These are phyloP conservation scores for Sherardia arvensis DNA, from an alignment of 257 asterid genomes.

Conservation along the genomic window DNA sequence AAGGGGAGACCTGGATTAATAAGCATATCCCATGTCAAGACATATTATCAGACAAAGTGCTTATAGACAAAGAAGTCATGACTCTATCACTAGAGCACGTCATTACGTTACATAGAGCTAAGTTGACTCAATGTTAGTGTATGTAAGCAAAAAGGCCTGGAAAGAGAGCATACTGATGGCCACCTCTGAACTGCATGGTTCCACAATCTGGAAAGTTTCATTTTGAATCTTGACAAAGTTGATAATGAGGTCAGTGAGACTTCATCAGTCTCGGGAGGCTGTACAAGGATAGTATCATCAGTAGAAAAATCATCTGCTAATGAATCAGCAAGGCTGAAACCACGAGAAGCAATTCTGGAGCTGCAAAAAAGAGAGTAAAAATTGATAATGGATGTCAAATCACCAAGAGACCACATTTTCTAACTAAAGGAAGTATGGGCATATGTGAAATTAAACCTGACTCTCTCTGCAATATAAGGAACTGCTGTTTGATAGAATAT, in stretches of 20 bases:
- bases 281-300: conserved; percentile 29
- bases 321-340: conserved; percentile 59
- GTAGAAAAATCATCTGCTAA: conserved; percentile 36
- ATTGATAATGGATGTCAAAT: conserved; percentile 8
- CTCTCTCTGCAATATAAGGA: conserved; percentile 90
- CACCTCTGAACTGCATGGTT: conserved; percentile 60
- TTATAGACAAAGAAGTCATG: not conserved
- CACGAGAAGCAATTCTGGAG: conserved; percentile 78
- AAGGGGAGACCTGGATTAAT: conserved; percentile 59
- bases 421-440: not conserved
- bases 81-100: not conserved
- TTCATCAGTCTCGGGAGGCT: conserved; percentile 31
- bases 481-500: conserved; percentile 85
- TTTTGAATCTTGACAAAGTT: conserved; percentile 57
- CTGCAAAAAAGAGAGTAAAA: conserved; percentile 32
- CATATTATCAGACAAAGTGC: conserved; percentile 10
- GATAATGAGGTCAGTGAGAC: conserved; percentile 34
- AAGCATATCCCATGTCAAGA: not conserved
- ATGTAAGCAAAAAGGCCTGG: conserved; percentile 12
- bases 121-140: not conserved
- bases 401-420: not conserved
- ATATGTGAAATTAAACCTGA: conserved; percentile 40
- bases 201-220: conserved; percentile 53
- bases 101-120: not conserved
- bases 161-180: conserved; percentile 83